These are phyloP conservation scores for Cyclotella sp. DNA, from an alignment of 108 stramenopile genomes.

Conservation along the genomic window DNA sequence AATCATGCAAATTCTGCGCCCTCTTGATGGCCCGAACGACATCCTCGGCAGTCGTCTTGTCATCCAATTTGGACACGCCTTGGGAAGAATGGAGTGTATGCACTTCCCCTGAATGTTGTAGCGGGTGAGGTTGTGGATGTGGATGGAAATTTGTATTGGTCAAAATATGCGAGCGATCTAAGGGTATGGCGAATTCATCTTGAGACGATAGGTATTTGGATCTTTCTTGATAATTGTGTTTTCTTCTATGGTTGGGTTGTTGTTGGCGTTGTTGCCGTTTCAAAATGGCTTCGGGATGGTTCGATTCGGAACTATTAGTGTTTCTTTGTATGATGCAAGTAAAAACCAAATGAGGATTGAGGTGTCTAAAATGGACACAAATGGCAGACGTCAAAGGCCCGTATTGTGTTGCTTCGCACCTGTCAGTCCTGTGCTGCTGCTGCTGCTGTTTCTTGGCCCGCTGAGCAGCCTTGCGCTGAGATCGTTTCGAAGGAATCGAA, in stretches of 20 bases:
- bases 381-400: background rate
- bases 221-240: constrained; percentile 34
- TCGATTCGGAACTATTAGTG: constrained; percentile 19
- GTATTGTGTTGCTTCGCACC: background rate
- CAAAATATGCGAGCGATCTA: constrained; percentile 20
- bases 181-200: constrained; percentile 16
- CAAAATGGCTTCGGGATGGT: constrained; percentile 46
- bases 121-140: background rate
- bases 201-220: constrained; percentile 8
- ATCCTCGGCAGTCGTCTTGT: constrained; percentile 70
- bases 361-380: no score
- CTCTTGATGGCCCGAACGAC: constrained; percentile 72
- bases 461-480: constrained; percentile 48
- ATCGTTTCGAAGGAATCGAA: constrained; percentile 16
- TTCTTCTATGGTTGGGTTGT: constrained; percentile 19
- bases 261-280: constrained; percentile 28
- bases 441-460: constrained; percentile 36
- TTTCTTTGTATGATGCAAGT: background rate
- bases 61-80: constrained; percentile 53
- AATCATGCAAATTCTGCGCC: constrained; percentile 82
- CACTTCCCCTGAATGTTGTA: background rate
- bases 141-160: constrained; percentile 17
- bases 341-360: background rate
- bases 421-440: background rate
- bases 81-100: constrained; percentile 58